These are phyloP conservation scores for Fusarium duplospermum DNA, from an alignment of 2,329 filamentous ascomycete species.

Conservation along the genomic window DNA sequence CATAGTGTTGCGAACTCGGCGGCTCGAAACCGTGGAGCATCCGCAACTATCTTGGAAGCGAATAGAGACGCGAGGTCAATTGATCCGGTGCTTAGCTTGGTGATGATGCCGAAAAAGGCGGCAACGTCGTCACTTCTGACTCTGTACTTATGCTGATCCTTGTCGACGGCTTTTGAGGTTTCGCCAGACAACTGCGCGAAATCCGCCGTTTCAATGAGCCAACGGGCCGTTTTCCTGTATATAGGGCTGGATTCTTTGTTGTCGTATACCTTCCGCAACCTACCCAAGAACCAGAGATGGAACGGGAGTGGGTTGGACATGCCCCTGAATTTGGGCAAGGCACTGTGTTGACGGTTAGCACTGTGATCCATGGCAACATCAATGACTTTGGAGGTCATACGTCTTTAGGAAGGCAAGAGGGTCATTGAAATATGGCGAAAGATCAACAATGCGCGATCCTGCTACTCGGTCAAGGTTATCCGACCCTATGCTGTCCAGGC, in stretches of 20 bases:
- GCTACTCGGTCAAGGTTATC: background rate
- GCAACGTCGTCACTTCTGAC: background rate
- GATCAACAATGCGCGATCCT: background rate
- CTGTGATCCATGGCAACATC: background rate
- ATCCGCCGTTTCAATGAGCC: background rate
- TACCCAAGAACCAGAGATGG: background rate
- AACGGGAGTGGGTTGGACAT: background rate
- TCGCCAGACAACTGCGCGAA: background rate
- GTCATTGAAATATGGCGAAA: background rate
- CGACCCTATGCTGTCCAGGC: background rate
- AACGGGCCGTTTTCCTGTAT: background rate
- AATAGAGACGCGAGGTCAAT: background rate
- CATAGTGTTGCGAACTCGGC: background rate
- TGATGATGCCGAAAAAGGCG: background rate
- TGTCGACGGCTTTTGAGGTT: background rate
- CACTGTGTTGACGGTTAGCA: background rate
- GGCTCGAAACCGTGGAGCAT: background rate
- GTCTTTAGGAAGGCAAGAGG: background rate
- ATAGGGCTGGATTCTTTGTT: too few species aligned
- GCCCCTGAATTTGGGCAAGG: background rate
- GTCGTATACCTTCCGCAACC: background rate
- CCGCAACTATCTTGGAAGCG: background rate
- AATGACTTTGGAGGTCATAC: background rate
- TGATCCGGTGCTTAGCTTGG: background rate
- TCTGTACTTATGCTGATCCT: background rate